Evolutionary conservation across 2,329 filamentous ascomycete genomes (phyloP).

Genomic region (Hypoxylon sp.): DNA sequence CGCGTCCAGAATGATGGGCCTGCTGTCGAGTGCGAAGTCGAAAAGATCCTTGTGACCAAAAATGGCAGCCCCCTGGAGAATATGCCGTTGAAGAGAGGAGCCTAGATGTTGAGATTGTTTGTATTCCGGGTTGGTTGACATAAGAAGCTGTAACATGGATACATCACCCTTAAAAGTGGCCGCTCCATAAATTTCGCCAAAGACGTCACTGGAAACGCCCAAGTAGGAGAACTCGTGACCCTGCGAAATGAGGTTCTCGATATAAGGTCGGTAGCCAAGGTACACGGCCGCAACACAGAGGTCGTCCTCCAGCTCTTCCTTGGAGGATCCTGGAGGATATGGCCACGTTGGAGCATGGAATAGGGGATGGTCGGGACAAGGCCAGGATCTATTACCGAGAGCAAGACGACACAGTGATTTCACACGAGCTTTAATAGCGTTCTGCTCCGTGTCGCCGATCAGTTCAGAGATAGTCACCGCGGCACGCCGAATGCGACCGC

Average conservation of each 20-base stretch:
- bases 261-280: slow-evolving; percentile 18
- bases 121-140: neutral
- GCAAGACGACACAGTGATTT: slow-evolving; percentile 3
- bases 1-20: neutral
- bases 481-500: neutral
- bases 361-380: neutral
- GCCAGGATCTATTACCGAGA: neutral
- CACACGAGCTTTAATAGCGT: neutral
- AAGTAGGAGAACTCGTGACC: neutral
- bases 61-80: neutral
- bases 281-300: slow-evolving; percentile 32
- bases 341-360: neutral
- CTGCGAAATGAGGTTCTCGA: slow-evolving; percentile 6
- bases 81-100: neutral
- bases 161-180: neutral
- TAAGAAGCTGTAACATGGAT: slow-evolving; percentile 7
- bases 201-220: neutral
- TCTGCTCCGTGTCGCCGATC: neutral
- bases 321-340: neutral
- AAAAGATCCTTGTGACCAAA: slow-evolving; percentile 8
- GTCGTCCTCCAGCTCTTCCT: slow-evolving; percentile 20
- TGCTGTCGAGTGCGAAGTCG: slow-evolving; percentile 9
- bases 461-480: slow-evolving; percentile 4
- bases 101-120: neutral
- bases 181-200: neutral